Percentiles rank a stretch among this genome's conserved stretches.
These are phyloP conservation scores for Tilletia caries DNA, from an alignment of 1,284 basidiomycete species.

Conservation along the genomic window DNA sequence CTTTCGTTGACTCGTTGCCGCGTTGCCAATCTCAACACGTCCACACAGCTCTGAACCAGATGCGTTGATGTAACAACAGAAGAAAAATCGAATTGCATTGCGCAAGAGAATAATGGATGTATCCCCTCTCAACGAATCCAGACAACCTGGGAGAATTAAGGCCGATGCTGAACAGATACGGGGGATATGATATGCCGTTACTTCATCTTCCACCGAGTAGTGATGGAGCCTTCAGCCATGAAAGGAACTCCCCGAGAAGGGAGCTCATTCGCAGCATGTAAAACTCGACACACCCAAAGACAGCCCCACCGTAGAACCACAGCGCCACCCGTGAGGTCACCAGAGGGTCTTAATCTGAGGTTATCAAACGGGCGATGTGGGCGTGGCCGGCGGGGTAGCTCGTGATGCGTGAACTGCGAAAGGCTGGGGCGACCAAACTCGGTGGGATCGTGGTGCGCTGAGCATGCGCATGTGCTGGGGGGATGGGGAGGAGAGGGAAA, in stretches of 20 bases:
- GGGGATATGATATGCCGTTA: conserved; percentile 14
- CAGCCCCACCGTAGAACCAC: too few relatives aligned
- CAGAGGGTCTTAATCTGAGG: too few relatives aligned
- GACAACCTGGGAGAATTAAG: not conserved
- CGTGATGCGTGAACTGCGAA: too few relatives aligned
- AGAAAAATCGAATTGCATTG: conserved; percentile 22
- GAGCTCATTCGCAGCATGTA: not conserved
- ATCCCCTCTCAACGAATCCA: conserved; percentile 13
- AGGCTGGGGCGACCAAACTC: too few relatives aligned
- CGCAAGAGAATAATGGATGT: conserved; percentile 9
- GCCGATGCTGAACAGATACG: conserved; percentile 13
- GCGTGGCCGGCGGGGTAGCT: too few relatives aligned
- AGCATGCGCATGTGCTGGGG: too few relatives aligned
- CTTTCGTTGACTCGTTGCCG: not conserved
- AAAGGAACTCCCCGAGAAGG: not conserved
- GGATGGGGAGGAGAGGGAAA: too few relatives aligned
- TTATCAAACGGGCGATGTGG: too few relatives aligned
- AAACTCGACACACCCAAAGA: too few relatives aligned
- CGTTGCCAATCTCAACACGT: not conserved
- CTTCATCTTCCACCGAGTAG: conserved; percentile 5
- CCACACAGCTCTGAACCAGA: not conserved
- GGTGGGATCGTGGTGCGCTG: too few relatives aligned
- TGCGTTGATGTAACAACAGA: not conserved
- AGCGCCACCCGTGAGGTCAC: too few relatives aligned
- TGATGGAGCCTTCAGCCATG: not conserved